phyloP scores from a whole-genome alignment of 352 stramenopile species.

The Phytophthora vignae region DNA sequence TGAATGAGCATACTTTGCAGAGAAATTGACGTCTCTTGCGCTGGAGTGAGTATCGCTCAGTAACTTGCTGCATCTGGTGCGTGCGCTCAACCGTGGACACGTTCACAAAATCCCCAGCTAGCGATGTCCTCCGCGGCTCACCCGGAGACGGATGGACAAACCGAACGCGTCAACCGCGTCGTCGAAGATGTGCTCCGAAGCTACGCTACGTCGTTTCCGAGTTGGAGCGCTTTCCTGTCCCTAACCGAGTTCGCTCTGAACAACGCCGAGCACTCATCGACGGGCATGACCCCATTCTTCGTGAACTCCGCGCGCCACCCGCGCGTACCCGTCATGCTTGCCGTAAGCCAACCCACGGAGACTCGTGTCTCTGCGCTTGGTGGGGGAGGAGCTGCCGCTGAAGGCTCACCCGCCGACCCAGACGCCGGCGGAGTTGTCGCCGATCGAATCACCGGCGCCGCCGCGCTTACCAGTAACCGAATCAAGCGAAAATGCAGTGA shows the following conservation, averaged over 20 bases:
- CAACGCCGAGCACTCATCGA: no score
- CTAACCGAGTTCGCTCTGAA: background rate
- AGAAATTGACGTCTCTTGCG: background rate
- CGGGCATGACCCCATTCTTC: background rate
- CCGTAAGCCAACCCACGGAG: background rate
- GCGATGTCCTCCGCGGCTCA: background rate
- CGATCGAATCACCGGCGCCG: background rate
- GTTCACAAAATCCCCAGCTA: background rate
- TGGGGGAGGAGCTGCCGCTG: background rate
- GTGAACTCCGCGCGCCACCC: background rate
- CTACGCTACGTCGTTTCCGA: background rate
- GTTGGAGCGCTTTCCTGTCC: background rate
- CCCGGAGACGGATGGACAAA: slow-evolving; percentile 1
- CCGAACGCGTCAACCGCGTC: background rate
- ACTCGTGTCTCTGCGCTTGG: background rate
- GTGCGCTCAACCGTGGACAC: no score
- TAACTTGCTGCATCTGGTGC: no score
- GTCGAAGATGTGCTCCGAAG: background rate
- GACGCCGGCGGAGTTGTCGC: background rate
- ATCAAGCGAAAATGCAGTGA: no score
- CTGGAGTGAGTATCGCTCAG: background rate
- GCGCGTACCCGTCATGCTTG: background rate
- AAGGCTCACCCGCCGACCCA: background rate
- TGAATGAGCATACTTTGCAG: background rate
- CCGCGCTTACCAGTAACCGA: no score